Base-by-base conservation (phyloP, 108 stramenopile species). In the Nitzschia putrida region DNA sequence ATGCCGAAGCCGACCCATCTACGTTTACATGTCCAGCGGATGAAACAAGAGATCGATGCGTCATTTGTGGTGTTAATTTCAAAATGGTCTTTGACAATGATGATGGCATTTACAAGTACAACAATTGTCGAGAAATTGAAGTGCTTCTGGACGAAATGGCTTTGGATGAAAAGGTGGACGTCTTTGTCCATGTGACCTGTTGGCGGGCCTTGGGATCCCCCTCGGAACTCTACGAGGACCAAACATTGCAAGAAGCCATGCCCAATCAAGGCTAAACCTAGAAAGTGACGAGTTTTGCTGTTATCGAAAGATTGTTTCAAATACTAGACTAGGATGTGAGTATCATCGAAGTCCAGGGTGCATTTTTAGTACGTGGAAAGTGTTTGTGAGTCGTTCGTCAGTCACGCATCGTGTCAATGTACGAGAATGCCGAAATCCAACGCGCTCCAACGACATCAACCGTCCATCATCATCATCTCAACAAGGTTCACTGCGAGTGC, bases 1-100 rank as follows among this genome's bases (percentile, higher is more conserved):
- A 77, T 20, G 66, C 40, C 26, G 50, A 64, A 24, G 67, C 64
- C 2, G 69, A 71, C 50, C 76, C 76, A 8, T 44, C 59, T 8
- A 52, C 64, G 2, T 77, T 74, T 37, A 83, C 87, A 6, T 66
- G 82, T 41, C 73, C 84, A 52, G 92, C 92, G 10, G 92, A 93
- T 59, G 92, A 93, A 71, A 63, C 82, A 7, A 72, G 88, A 63
- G 85, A 88, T 73, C 77, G 83, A 24, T 93, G 92, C 57, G 81
- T 86, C 20, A 77, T 93, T 29, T 93, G 92, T 74, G 92, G 89
- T 3, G 86, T 93, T 59, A 89, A 89, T 57, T 93, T 93, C 64
- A 82, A 83, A 57, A 93, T 93, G 92, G 79, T 84, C 50, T 93
- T 93, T 52, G 92, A 93, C 80, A 90, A 93, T 64, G 92, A 93